Evolutionary conservation across 73 alveolate species (phyloP).

Genomic region (Stentor coeruleus): DNA sequence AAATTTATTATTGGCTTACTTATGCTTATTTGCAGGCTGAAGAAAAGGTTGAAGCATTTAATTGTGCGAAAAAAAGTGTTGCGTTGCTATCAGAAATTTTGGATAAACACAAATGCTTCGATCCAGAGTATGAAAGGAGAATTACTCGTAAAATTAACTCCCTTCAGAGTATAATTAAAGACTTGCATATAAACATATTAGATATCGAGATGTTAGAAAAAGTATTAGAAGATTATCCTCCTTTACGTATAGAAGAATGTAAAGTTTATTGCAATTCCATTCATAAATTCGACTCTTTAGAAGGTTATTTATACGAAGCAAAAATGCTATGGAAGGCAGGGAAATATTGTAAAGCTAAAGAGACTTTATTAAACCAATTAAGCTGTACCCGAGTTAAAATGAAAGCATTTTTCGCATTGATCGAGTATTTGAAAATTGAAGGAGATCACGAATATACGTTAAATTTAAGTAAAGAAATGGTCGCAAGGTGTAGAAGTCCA

Average conservation of each 20-base stretch:
- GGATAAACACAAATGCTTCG: not conserved
- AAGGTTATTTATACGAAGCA: not conserved
- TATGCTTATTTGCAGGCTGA: not conserved
- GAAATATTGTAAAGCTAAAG: not conserved
- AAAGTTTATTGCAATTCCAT: not conserved
- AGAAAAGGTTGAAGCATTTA: constrained; percentile 4
- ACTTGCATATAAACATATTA: not conserved
- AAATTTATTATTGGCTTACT: constrained; percentile 9
- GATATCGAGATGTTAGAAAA: not conserved
- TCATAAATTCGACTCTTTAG: not conserved
- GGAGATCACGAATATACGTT: not conserved
- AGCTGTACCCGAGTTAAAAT: not conserved
- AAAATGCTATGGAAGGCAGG: constrained; percentile 8
- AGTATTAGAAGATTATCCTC: not conserved
- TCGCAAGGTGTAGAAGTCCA: not conserved
- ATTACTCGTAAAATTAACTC: not conserved
- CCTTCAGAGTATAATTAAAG: not conserved
- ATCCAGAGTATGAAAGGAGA: not conserved
- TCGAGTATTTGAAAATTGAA: not conserved
- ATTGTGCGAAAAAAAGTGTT: not conserved
- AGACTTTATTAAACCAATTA: not conserved
- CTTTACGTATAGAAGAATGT: not conserved
- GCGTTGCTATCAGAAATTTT: not conserved
- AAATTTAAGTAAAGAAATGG: not conserved
- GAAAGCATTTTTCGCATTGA: not conserved